Conservation (phyloP, 2,329 filamentous ascomycete species). For the Chrysoporthe austroafricana region DNA sequence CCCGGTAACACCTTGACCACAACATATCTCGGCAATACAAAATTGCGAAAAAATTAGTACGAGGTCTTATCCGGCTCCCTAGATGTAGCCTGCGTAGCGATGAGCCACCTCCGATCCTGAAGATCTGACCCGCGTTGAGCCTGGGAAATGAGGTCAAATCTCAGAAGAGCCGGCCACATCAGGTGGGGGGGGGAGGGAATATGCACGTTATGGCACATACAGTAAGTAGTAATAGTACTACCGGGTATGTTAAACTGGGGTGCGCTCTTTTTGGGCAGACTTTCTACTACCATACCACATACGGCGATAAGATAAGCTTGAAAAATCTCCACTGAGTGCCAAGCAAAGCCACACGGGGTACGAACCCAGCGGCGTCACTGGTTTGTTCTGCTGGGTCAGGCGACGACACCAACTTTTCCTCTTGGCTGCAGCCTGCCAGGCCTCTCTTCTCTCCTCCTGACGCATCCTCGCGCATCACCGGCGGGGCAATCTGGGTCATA, state of each 20-base stretch:
- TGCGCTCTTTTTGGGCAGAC: too few relatives aligned
- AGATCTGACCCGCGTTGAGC: too few relatives aligned
- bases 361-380: not conserved
- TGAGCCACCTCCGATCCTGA: too few relatives aligned
- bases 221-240: too few relatives aligned
- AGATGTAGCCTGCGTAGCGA: too few relatives aligned
- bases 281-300: not conserved
- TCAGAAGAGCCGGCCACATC: too few relatives aligned
- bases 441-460: not conserved
- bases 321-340: conserved; percentile 9
- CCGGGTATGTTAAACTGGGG: too few relatives aligned
- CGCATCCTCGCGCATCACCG: not conserved
- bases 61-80: too few relatives aligned
- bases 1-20: too few relatives aligned
- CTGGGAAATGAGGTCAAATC: too few relatives aligned
- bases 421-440: not conserved
- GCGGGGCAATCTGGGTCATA: conserved; percentile 28
- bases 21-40: too few relatives aligned
- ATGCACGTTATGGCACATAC: not conserved
- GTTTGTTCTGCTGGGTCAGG: not conserved
- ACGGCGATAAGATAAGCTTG: conserved; percentile 1
- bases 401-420: not conserved
- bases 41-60: too few relatives aligned
- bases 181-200: not conserved
- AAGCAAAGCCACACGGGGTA: not conserved